Conservation (phyloP, 1,284 basidiomycete genomes). For the Rhodotorula sp. region DNA sequence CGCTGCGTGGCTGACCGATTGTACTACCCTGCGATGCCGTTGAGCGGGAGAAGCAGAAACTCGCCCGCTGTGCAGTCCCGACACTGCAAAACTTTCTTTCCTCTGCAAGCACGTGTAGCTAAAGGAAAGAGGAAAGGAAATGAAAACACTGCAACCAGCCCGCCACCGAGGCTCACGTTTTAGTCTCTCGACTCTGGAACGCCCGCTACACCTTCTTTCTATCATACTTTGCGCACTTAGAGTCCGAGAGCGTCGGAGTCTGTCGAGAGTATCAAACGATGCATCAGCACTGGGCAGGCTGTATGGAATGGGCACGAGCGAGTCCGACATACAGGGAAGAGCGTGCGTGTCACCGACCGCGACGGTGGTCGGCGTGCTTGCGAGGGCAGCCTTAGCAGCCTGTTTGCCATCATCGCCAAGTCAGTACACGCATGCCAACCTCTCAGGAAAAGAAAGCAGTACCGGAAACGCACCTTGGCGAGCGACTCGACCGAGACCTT, state of each 20-base stretch:
- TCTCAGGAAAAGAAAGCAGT: accelerated
- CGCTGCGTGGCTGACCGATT: too few relatives aligned
- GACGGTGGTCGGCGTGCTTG: constrained; percentile 77
- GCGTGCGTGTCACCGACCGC: constrained; percentile 72
- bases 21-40: neutral
- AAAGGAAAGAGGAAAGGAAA: neutral
- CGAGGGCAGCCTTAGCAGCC: constrained; percentile 55
- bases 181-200: neutral
- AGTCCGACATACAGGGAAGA: constrained; percentile 59
- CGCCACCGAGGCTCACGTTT: neutral
- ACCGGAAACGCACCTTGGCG: constrained; percentile 40
- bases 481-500: constrained; percentile 47
- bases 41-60: too few relatives aligned
- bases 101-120: too few relatives aligned
- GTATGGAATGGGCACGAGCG: too few relatives aligned
- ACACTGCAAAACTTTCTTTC: too few relatives aligned
- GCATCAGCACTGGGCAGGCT: neutral
- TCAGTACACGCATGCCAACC: neutral
- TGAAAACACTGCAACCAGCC: constrained; percentile 13
- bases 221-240: constrained; percentile 15
- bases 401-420: constrained; percentile 3
- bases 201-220: neutral
- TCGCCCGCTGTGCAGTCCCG: too few relatives aligned
- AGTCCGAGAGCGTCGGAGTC: constrained; percentile 40
- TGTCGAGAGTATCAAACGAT: neutral